These are phyloP conservation scores for Tritrichomonas musculus DNA, from an alignment of 208 protist species.

Conservation along the genomic window DNA sequence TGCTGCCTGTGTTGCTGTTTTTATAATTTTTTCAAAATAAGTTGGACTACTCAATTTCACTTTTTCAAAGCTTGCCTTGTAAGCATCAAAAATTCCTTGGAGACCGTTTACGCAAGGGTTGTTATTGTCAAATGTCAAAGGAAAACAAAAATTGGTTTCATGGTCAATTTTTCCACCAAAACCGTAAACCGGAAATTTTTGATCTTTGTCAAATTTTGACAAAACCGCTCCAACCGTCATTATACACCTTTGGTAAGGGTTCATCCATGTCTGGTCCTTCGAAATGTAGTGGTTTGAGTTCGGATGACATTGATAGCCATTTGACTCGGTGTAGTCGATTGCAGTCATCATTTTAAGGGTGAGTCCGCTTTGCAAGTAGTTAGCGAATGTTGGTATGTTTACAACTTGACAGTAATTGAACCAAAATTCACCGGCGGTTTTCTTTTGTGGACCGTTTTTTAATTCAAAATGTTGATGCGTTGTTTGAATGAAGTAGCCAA, in stretches of 20 bases:
- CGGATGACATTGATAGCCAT: conserved; percentile 30
- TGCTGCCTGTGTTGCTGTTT: background rate
- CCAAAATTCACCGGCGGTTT: too few species aligned
- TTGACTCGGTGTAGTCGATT: conserved; percentile 46
- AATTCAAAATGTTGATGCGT: too few species aligned
- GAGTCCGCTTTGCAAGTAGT: conserved; percentile 38
- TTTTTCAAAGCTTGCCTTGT: background rate
- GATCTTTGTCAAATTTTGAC: conserved; percentile 39
- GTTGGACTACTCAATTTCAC: conserved; percentile 32
- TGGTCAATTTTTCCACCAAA: conserved; percentile 26
- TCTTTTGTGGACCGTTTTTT: background rate
- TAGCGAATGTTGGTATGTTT: background rate
- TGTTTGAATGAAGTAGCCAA: too few species aligned
- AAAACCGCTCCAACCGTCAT: conserved; percentile 24
- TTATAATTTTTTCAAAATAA: background rate
- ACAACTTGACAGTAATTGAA: too few species aligned
- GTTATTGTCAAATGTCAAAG: background rate
- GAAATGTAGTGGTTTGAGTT: background rate
- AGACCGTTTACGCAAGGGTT: background rate
- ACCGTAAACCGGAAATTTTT: conserved; percentile 41
- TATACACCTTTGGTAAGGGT: conserved; percentile 34
- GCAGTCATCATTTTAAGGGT: conserved; percentile 43
- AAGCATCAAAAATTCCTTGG: conserved; percentile 21
- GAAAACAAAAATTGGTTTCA: background rate
- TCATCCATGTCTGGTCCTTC: background rate